Evolutionary conservation across 164 flowering plant species (phyloP).

Genomic region (Annona squamosa): DNA sequence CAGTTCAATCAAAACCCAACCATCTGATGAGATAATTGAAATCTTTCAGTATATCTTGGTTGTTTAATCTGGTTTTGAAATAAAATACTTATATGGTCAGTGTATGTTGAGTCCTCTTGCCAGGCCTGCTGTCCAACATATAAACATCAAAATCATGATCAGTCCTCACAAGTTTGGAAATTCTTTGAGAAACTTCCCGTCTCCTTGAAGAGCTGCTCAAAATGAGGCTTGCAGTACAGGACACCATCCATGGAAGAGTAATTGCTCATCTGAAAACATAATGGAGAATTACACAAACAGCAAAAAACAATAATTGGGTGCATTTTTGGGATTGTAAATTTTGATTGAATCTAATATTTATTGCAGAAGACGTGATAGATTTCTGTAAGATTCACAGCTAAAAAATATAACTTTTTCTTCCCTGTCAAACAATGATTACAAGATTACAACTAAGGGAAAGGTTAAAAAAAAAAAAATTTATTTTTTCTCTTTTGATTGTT

Average conservation of each 20-base stretch:
- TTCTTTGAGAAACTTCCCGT: slow-evolving; percentile 37
- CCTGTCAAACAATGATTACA: background rate
- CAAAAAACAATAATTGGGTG: background rate
- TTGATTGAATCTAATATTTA: background rate
- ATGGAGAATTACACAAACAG: background rate
- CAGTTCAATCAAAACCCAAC: background rate
- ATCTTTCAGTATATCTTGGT: background rate
- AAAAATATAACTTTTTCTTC: no score
- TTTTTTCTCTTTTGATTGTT: no score
- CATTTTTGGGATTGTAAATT: background rate
- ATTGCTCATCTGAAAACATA: slow-evolving; percentile 38
- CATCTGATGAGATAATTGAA: background rate
- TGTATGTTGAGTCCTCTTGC: no score
- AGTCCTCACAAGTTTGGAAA: slow-evolving; percentile 28
- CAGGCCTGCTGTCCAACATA: no score
- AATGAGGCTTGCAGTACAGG: slow-evolving; percentile 62
- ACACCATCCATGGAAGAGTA: slow-evolving; percentile 60
- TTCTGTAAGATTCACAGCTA: background rate
- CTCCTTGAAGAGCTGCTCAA: slow-evolving; percentile 57
- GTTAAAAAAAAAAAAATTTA: no score
- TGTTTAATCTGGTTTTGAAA: background rate
- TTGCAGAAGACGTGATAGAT: background rate
- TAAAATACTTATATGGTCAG: background rate
- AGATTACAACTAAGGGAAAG: no score
- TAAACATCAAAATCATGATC: background rate